Conservation (phyloP, 768 basidiomycete genomes). For the Agaricus blazei region DNA sequence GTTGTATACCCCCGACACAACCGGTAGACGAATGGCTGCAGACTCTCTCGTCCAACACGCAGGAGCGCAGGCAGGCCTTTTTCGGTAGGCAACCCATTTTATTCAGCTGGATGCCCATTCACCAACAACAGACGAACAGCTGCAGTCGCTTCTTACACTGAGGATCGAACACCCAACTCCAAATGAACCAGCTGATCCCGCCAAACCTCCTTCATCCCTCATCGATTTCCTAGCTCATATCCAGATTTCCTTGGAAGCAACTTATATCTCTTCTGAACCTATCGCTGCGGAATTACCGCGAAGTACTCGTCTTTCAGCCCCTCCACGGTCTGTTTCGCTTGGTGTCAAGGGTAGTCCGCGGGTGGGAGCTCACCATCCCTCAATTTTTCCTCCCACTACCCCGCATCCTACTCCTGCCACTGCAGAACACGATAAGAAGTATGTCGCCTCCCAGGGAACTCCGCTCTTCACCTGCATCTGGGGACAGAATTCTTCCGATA, state of each 20-base stretch:
- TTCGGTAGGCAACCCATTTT: slow-evolving; percentile 49
- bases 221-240: slow-evolving; percentile 62
- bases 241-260: slow-evolving; percentile 77
- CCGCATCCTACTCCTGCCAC: slow-evolving; percentile 81
- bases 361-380: slow-evolving; percentile 44
- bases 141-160: slow-evolving; percentile 42
- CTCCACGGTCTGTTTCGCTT: slow-evolving; percentile 52
- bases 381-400: slow-evolving; percentile 76
- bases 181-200: slow-evolving; percentile 27
- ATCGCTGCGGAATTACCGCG: slow-evolving; percentile 27
- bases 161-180: slow-evolving; percentile 57
- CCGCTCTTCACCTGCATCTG: slow-evolving; percentile 67
- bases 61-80: slow-evolving; percentile 64
- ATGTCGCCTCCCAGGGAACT: slow-evolving; percentile 75
- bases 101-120: slow-evolving; percentile 17
- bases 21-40: slow-evolving; percentile 53
- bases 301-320: slow-evolving; percentile 35
- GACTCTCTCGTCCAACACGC: slow-evolving; percentile 31
- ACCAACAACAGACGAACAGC: slow-evolving; percentile 46
- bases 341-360: slow-evolving; percentile 24
- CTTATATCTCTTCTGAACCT: slow-evolving; percentile 61
- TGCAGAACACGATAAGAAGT: slow-evolving; percentile 67
- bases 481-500: slow-evolving; percentile 52
- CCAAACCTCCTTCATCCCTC: slow-evolving; percentile 39
- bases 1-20: slow-evolving; percentile 46